These are phyloP conservation scores for Cercospora sp. DNA, from an alignment of 2,329 filamentous ascomycete species.

Conservation along the genomic window DNA sequence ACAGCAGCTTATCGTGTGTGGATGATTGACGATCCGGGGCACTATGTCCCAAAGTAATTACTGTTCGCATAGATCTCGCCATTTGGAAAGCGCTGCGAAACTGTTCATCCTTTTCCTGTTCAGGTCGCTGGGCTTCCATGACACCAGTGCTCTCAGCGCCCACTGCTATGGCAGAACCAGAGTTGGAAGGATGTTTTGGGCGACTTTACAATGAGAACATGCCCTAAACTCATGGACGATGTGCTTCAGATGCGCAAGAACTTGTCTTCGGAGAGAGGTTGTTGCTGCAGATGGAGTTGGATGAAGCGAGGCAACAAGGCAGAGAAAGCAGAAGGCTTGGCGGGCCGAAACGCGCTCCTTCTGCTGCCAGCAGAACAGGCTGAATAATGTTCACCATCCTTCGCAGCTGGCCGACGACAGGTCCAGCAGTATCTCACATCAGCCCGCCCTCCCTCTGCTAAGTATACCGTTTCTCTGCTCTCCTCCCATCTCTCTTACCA, in stretches of 20 bases:
- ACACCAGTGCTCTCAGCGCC: background rate
- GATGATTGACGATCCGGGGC: background rate
- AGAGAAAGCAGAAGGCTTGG: background rate
- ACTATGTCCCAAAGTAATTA: background rate
- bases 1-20: background rate
- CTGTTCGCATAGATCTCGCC: background rate
- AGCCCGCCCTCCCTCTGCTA: background rate
- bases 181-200: background rate
- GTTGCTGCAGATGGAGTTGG: background rate
- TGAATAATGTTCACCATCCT: background rate
- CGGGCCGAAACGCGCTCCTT: background rate
- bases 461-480: constrained; percentile 1
- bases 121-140: too few relatives aligned
- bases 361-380: background rate
- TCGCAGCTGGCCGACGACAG: constrained; percentile 2
- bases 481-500: background rate
- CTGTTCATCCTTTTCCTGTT: background rate
- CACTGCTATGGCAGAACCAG: background rate
- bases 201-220: background rate
- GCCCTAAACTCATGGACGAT: background rate
- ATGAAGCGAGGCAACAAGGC: background rate
- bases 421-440: background rate
- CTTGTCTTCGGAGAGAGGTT: too few relatives aligned
- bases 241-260: background rate
- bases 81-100: too few relatives aligned